Conservation (phyloP, 2,329 filamentous ascomycete species). For the Colletotrichum shisoi region DNA sequence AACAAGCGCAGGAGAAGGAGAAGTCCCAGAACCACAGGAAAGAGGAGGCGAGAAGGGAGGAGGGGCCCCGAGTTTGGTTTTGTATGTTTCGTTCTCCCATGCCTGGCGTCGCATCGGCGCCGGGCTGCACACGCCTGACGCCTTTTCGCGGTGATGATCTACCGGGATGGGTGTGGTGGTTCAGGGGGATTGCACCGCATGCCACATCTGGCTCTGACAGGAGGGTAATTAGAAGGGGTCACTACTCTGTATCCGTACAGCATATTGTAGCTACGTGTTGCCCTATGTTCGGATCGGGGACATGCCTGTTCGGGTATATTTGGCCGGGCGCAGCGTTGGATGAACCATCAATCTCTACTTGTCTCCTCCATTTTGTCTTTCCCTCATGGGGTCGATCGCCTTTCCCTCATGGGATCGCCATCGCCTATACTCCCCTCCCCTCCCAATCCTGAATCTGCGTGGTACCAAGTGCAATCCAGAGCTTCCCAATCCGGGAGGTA, state of each 20-base stretch:
- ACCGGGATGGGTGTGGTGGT: conserved; percentile 12
- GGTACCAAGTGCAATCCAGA: background rate
- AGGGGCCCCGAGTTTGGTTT: conserved; percentile 17
- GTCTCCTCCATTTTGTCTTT: background rate
- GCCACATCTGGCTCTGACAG: background rate
- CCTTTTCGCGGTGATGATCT: conserved; percentile 20
- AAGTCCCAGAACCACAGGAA: background rate
- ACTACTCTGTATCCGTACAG: too few relatives aligned
- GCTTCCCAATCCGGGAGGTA: background rate
- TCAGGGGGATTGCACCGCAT: conserved; percentile 5
- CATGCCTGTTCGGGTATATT: background rate
- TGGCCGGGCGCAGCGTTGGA: background rate
- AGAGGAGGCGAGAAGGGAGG: background rate
- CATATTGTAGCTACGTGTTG: too few relatives aligned
- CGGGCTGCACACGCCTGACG: background rate
- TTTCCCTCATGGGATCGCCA: background rate
- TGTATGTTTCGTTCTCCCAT: conserved; percentile 1
- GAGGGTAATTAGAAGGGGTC: background rate
- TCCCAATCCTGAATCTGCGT: background rate
- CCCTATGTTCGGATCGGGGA: background rate
- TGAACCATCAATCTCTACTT: background rate
- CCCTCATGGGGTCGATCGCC: background rate
- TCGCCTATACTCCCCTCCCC: too few relatives aligned
- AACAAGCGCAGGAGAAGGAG: conserved; percentile 8
- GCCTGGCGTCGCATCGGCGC: conserved; percentile 9